These are phyloP conservation scores for Pyrenula aspistea DNA, from an alignment of 495 filamentous ascomycete genomes.

Conservation along the genomic window DNA sequence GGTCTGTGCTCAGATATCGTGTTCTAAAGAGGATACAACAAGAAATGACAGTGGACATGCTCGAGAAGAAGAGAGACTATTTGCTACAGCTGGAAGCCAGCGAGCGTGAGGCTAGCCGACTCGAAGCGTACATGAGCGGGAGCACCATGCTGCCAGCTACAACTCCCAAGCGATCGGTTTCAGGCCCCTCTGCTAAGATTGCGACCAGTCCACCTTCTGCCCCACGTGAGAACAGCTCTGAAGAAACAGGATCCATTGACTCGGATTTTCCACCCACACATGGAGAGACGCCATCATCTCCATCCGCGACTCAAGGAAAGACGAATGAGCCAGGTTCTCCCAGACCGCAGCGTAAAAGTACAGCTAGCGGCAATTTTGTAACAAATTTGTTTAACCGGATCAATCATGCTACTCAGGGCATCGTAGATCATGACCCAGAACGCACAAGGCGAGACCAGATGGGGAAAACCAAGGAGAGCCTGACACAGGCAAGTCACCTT, in stretches of 20 bases:
- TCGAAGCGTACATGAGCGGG: constrained; percentile 76
- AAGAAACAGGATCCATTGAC: constrained; percentile 76
- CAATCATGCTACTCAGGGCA: constrained; percentile 87
- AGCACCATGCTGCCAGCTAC: constrained; percentile 43
- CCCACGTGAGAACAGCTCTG: constrained; percentile 25
- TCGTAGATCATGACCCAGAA: constrained; percentile 92
- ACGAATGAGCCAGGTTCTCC: constrained; percentile 2
- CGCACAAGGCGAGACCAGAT: constrained; percentile 84
- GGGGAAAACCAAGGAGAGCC: constrained; percentile 76
- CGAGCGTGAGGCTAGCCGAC: constrained; percentile 80
- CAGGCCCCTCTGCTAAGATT: constrained; percentile 30
- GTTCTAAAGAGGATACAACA: constrained; percentile 90
- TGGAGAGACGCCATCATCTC: constrained; percentile 48
- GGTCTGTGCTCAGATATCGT: constrained; percentile 74
- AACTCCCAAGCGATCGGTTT: constrained; percentile 53
- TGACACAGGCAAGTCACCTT: constrained; percentile 38
- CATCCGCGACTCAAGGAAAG: constrained; percentile 39
- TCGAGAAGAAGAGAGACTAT: constrained; percentile 65
- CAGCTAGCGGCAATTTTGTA: constrained; percentile 64
- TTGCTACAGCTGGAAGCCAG: constrained; percentile 78
- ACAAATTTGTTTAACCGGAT: constrained; percentile 90
- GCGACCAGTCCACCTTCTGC: constrained; percentile 33
- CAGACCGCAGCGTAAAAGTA: constrained; percentile 51
- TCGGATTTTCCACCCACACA: constrained; percentile 91
- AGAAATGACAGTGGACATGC: constrained; percentile 89